Percentiles rank a stretch among this genome's conserved stretches.
These are phyloP conservation scores for Oryza glumipatula DNA, from an alignment of 176 grass and related monocot species.

Conservation along the genomic window DNA sequence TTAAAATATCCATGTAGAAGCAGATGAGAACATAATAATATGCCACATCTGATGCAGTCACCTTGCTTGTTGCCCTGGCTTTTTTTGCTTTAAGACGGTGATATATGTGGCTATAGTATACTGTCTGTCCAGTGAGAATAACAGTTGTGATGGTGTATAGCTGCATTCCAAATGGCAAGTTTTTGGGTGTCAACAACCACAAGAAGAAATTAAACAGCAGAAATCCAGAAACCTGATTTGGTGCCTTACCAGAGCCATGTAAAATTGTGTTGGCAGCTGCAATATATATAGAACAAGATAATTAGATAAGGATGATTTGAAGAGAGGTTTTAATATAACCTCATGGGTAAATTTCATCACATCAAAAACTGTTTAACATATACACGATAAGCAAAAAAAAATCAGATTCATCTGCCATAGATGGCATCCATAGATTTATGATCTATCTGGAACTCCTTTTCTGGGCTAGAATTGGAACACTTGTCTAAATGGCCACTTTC, in stretches of 20 bases:
- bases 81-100: conserved; percentile 63
- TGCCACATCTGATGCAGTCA: conserved; percentile 30
- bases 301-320: conserved; percentile 36
- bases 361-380: background rate
- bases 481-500: background rate
- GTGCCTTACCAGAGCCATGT: conserved; percentile 86
- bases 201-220: conserved; percentile 13
- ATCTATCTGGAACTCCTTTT: background rate
- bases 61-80: conserved; percentile 45
- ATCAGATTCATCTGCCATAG: background rate
- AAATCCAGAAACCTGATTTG: conserved; percentile 27
- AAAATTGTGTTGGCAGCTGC: conserved; percentile 97
- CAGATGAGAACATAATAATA: conserved; percentile 15
- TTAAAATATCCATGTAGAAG: background rate
- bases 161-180: conserved; percentile 61
- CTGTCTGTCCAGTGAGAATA: conserved; percentile 68
- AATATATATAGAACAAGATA: conserved; percentile 42
- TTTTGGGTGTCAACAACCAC: conserved; percentile 5
- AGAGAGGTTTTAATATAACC: conserved; percentile 23
- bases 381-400: conserved; percentile 25
- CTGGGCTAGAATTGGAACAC: background rate
- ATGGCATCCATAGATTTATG: background rate
- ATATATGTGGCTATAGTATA: conserved; percentile 80
- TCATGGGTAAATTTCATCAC: background rate
- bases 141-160: conserved; percentile 78